Evolutionary conservation across 2,329 filamentous ascomycete genomes (phyloP).

Genomic region (Colletotrichum lentis): DNA sequence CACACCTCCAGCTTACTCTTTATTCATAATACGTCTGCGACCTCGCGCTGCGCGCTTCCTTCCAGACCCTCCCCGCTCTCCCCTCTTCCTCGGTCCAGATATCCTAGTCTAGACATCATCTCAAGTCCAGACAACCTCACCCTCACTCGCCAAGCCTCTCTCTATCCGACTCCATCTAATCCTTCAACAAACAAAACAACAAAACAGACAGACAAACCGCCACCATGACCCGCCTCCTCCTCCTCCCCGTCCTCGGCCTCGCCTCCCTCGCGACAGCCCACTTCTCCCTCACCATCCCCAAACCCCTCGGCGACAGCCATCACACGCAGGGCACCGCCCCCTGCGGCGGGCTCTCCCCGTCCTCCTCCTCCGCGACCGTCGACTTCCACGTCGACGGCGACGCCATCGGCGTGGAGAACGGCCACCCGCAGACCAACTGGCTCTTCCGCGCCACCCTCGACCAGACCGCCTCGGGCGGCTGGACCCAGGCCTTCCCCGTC

Average conservation of each 20-base stretch:
- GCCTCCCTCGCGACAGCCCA: slow-evolving; percentile 57
- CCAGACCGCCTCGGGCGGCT: slow-evolving; percentile 55
- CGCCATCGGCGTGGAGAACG: slow-evolving; percentile 56
- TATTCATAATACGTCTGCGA: not conserved
- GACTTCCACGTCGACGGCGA: slow-evolving; percentile 68
- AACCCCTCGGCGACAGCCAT: slow-evolving; percentile 56
- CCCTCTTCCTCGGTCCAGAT: not conserved
- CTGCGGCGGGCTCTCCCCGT: slow-evolving; percentile 63
- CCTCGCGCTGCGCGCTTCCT: slow-evolving; percentile 1
- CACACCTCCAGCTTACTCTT: not conserved
- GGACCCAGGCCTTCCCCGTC: slow-evolving; percentile 64
- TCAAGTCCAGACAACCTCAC: too few species aligned
- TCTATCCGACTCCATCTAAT: not conserved
- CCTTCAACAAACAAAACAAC: not conserved
- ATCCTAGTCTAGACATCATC: too few species aligned
- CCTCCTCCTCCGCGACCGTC: slow-evolving; percentile 51
- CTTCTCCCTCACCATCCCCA: slow-evolving; percentile 61
- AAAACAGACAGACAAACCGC: too few species aligned
- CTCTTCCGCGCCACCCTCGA: slow-evolving; percentile 67
- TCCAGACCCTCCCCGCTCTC: not conserved
- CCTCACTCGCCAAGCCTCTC: too few species aligned
- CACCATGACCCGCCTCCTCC: slow-evolving; percentile 37
- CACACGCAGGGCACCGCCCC: slow-evolving; percentile 56
- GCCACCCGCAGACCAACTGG: slow-evolving; percentile 63
- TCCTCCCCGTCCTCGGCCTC: slow-evolving; percentile 51